Conservation (phyloP, 768 basidiomycete species). For the Zangia roseola region DNA sequence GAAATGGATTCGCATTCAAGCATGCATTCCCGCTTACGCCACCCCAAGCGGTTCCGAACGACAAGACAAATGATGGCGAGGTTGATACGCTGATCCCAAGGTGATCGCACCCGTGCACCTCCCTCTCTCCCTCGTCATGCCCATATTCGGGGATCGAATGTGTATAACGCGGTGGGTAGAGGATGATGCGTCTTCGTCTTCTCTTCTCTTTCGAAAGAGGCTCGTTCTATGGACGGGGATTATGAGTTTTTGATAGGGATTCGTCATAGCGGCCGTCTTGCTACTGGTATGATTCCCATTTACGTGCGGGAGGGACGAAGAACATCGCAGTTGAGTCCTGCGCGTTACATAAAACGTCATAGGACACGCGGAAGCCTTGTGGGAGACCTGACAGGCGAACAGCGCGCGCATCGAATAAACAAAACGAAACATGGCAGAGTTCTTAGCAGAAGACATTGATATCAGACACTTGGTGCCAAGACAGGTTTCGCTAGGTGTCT, state of each 20-base stretch:
- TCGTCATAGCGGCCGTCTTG: slow-evolving; percentile 4
- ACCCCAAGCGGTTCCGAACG: slow-evolving; percentile 15
- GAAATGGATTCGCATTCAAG: slow-evolving; percentile 2
- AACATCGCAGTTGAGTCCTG: slow-evolving; percentile 7
- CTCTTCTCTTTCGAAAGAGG: slow-evolving; percentile 3
- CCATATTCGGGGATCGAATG: too few relatives aligned
- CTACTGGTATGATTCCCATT: slow-evolving; percentile 10
- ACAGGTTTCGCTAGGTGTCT: not conserved
- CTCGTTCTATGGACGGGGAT: slow-evolving; percentile 7
- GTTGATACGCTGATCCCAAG: slow-evolving; percentile 8
- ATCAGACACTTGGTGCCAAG: not conserved
- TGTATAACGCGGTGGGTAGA: not conserved
- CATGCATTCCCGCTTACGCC: not conserved
- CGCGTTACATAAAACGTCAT: slow-evolving; percentile 19
- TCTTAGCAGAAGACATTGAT: not conserved
- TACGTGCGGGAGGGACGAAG: slow-evolving; percentile 20
- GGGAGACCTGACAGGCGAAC: slow-evolving; percentile 9
- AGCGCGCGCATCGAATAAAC: slow-evolving; percentile 2
- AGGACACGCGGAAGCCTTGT: slow-evolving; percentile 20
- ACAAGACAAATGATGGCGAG: slow-evolving; percentile 3
- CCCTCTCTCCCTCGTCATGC: not conserved
- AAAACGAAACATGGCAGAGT: not conserved
- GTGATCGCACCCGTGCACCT: not conserved
- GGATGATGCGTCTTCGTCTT: not conserved
- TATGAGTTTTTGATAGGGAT: slow-evolving; percentile 8